phyloP scores from a whole-genome alignment of 2,329 filamentous ascomycete species.

The Calonectria henricotiae region DNA sequence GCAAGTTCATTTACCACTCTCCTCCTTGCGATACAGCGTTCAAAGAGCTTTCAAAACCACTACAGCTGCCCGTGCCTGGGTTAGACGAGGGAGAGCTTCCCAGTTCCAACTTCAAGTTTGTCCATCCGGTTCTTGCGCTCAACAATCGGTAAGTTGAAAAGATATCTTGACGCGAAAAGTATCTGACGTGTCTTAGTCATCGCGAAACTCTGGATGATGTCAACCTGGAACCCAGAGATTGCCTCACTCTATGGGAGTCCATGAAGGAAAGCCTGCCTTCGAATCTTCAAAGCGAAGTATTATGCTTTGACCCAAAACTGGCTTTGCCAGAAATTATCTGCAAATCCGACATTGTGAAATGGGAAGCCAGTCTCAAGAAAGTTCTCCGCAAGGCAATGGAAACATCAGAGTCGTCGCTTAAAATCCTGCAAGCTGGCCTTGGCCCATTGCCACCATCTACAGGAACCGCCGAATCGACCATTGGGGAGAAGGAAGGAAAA shows the following conservation, averaged over 20 bases:
- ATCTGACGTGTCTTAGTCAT: slow-evolving; percentile 56
- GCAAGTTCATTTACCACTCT: slow-evolving; percentile 80
- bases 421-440: slow-evolving; percentile 37
- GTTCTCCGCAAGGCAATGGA: slow-evolving; percentile 75
- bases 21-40: slow-evolving; percentile 67
- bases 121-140: slow-evolving; percentile 79
- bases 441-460: too few relatives aligned
- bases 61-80: slow-evolving; percentile 63
- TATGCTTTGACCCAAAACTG: slow-evolving; percentile 66
- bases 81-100: slow-evolving; percentile 64
- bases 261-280: slow-evolving; percentile 66
- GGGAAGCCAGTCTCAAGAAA: slow-evolving; percentile 76
- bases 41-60: slow-evolving; percentile 64
- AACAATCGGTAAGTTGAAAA: slow-evolving; percentile 66
- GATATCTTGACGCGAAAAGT: neutral
- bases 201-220: slow-evolving; percentile 79
- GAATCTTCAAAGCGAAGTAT: slow-evolving; percentile 28
- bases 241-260: slow-evolving; percentile 75
- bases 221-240: slow-evolving; percentile 80
- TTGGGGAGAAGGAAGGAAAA: neutral
- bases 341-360: slow-evolving; percentile 78
- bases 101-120: slow-evolving; percentile 68
- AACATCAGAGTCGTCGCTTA: slow-evolving; percentile 63
- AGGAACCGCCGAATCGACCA: neutral
- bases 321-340: slow-evolving; percentile 70